Conservation (phyloP, 176 grass and related monocot species). For the Oryza meyeriana region DNA sequence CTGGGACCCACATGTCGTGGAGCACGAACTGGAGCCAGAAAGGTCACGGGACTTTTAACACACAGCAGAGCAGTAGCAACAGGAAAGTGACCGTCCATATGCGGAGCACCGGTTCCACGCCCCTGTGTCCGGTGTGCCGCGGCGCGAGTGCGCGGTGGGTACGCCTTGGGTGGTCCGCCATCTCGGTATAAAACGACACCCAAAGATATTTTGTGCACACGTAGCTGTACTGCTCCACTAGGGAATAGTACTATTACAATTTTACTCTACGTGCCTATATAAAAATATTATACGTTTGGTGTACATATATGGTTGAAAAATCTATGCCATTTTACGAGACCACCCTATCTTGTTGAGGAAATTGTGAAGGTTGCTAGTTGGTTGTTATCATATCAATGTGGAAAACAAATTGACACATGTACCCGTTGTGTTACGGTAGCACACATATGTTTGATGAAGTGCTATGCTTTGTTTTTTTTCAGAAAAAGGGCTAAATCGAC, state of each 20-base stretch:
- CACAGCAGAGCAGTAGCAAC: background rate
- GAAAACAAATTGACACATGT: background rate
- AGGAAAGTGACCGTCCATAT: constrained; percentile 7
- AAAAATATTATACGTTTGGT: background rate
- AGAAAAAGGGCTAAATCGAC: background rate
- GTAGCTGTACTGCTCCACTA: background rate
- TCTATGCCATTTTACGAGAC: background rate
- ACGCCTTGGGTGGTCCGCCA: background rate
- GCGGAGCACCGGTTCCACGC: background rate
- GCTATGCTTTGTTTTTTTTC: background rate
- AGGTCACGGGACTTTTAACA: constrained; percentile 10
- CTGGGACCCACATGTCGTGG: background rate
- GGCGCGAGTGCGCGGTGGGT: background rate
- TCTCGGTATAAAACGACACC: background rate
- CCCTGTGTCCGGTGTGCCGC: background rate
- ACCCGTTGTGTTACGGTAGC: background rate
- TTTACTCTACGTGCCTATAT: background rate
- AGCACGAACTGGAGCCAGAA: background rate
- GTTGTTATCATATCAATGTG: background rate
- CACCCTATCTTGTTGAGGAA: no score
- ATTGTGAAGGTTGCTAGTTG: background rate
- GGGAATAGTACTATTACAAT: background rate
- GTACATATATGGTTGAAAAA: background rate
- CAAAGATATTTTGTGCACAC: constrained; percentile 20
- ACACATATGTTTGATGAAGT: background rate